Percentiles rank a stretch among this genome's conserved stretches.
Conservation (phyloP, 2,329 filamentous ascomycete species). For the Leptographium flavum region DNA sequence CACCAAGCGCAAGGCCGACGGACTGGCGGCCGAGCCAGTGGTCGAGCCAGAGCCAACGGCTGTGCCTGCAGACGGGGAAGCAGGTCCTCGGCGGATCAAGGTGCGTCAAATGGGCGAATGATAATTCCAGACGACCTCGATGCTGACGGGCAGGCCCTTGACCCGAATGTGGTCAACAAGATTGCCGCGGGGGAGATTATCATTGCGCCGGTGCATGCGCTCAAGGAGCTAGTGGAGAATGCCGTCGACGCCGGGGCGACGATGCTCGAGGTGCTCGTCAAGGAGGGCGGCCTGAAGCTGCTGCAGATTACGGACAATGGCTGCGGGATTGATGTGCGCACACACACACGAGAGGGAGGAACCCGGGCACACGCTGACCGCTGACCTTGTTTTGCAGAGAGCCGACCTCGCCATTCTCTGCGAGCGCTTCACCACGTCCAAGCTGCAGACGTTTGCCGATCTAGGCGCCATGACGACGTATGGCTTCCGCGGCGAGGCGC, state of each 20-base stretch:
- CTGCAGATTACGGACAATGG: conserved; percentile 97
- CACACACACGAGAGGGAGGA: neutral
- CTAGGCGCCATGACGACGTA: conserved; percentile 83
- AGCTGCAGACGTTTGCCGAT: conserved; percentile 87
- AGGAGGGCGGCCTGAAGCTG: conserved; percentile 87
- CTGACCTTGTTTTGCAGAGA: conserved; percentile 40
- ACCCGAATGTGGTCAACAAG: conserved; percentile 92
- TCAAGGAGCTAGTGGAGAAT: conserved; percentile 96
- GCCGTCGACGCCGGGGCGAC: conserved; percentile 95
- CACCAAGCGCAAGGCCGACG: conserved; percentile 15
- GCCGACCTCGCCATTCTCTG: conserved; percentile 86
- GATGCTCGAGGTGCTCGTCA: conserved; percentile 76
- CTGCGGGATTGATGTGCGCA: conserved; percentile 70
- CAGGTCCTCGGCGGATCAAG: conserved; percentile 6
- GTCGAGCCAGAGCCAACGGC: too few relatives aligned
- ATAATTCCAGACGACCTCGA: too few relatives aligned
- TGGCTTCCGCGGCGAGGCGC: conserved; percentile 90
- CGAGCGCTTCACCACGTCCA: conserved; percentile 93
- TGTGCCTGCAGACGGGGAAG: too few relatives aligned
- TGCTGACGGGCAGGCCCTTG: conserved; percentile 48
- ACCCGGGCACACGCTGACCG: neutral
- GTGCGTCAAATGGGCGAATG: neutral
- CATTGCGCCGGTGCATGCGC: conserved; percentile 84
- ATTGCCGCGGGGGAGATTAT: conserved; percentile 98
- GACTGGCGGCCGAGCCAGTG: neutral